Conservation (phyloP, 352 stramenopile genomes). For the Globisporangium parvum region DNA sequence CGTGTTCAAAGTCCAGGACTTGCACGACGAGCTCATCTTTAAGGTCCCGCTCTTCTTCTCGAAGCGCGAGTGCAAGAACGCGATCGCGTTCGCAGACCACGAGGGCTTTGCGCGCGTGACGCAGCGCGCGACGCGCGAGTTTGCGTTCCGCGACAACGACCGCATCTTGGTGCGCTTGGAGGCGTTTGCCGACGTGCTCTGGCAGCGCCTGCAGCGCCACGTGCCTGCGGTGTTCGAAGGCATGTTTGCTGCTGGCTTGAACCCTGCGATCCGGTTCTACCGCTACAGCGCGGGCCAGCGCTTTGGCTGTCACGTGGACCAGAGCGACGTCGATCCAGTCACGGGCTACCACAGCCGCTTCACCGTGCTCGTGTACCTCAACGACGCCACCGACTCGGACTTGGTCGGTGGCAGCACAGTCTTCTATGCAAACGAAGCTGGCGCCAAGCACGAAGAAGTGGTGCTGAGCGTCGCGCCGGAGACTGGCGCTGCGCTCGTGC, state of each 20-base stretch:
- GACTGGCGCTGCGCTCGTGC: slow-evolving; percentile 63
- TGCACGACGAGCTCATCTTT: slow-evolving; percentile 67
- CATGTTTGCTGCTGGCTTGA: slow-evolving; percentile 59
- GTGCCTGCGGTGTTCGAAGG: slow-evolving; percentile 53
- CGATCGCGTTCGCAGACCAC: slow-evolving; percentile 47
- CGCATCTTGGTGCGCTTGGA: slow-evolving; percentile 56
- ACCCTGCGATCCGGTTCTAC: slow-evolving; percentile 74
- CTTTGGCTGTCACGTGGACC: slow-evolving; percentile 81
- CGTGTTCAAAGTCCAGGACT: slow-evolving; percentile 23
- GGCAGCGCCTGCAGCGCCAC: slow-evolving; percentile 48
- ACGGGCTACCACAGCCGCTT: slow-evolving; percentile 73
- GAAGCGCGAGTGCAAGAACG: slow-evolving; percentile 46
- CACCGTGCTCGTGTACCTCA: slow-evolving; percentile 80
- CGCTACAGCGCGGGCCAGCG: slow-evolving; percentile 59
- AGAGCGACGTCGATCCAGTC: slow-evolving; percentile 71
- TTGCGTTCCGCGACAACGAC: slow-evolving; percentile 75
- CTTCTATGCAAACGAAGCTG: slow-evolving; percentile 59
- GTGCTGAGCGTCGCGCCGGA: slow-evolving; percentile 56
- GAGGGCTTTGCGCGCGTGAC: slow-evolving; percentile 65
- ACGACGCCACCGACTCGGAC: slow-evolving; percentile 69
- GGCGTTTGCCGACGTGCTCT: slow-evolving; percentile 60
- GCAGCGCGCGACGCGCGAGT: slow-evolving; percentile 55
- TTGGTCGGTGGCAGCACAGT: slow-evolving; percentile 56
- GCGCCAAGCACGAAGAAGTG: slow-evolving; percentile 31
- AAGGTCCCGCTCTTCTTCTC: slow-evolving; percentile 59